A percentile compares a stretch with the other conserved stretches of the same genome.
These are phyloP conservation scores for Paramecium octaurelia DNA, from an alignment of 73 alveolate genomes.

Conservation along the genomic window DNA sequence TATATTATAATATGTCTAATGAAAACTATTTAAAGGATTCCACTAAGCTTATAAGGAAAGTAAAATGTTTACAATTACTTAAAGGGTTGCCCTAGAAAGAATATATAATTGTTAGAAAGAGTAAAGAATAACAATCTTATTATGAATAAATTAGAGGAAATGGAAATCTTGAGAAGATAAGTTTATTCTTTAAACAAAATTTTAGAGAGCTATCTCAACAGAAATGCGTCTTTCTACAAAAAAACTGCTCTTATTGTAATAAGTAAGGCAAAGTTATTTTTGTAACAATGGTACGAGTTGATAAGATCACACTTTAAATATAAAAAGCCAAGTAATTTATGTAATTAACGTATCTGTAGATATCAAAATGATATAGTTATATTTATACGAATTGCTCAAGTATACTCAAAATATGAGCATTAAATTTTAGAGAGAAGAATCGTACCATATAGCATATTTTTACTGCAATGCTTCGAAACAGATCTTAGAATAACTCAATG, in stretches of 20 bases:
- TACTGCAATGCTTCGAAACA: neutral
- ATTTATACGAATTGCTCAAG: neutral
- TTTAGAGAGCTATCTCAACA: neutral
- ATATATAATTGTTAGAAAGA: neutral
- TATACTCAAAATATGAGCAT: neutral
- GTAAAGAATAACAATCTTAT: neutral
- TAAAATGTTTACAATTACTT: neutral
- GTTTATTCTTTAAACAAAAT: neutral
- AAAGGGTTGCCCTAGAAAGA: neutral
- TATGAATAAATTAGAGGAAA: neutral
- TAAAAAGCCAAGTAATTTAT: neutral
- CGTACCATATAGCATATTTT: neutral
- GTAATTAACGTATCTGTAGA: neutral
- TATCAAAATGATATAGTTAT: neutral
- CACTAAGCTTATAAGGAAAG: neutral
- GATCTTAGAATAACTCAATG: neutral
- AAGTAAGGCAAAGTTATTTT: neutral
- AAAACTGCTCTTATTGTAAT: neutral
- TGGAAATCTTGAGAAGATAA: conserved; percentile 39
- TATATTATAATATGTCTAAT: neutral
- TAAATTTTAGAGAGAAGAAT: neutral
- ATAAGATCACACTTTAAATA: neutral
- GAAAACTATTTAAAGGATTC: neutral
- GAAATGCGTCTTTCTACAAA: conserved; percentile 10
- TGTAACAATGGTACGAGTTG: neutral